Evolutionary conservation across 208 protist species (phyloP).

Genomic region (Spironucleus salmonicida): DNA sequence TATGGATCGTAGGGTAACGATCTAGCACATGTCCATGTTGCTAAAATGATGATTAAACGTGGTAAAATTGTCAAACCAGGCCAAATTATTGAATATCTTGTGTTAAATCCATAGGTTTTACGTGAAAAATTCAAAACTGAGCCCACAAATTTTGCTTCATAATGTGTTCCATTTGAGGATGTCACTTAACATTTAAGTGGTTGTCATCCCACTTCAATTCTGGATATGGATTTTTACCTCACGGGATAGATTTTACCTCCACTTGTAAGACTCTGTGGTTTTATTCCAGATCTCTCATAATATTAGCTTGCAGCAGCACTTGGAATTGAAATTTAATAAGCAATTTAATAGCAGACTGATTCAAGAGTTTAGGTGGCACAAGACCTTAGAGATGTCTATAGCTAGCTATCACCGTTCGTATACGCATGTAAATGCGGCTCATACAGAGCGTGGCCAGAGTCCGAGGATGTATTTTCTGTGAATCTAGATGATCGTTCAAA

Average conservation of each 20-base stretch:
- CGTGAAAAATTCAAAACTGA: too few relatives aligned
- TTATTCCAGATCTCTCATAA: not conserved
- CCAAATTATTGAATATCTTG: conserved; percentile 12
- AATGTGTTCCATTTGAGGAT: conserved; percentile 18
- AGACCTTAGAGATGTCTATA: too few relatives aligned
- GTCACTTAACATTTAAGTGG: not conserved
- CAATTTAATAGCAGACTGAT: too few relatives aligned
- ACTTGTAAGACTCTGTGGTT: not conserved
- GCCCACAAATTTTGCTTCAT: not conserved
- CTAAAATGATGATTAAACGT: not conserved
- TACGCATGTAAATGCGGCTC: too few relatives aligned
- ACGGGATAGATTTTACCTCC: not conserved
- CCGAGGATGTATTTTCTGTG: too few relatives aligned
- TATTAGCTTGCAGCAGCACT: not conserved
- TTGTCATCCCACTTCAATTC: not conserved
- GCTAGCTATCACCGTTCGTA: too few relatives aligned
- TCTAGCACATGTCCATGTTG: conserved; percentile 18
- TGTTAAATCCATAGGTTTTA: not conserved
- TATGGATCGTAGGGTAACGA: not conserved
- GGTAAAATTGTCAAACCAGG: conserved; percentile 2
- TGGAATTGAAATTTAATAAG: too few relatives aligned
- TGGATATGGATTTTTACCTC: conserved; percentile 11
- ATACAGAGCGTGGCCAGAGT: too few relatives aligned
- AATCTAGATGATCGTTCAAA: too few relatives aligned
- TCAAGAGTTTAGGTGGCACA: too few relatives aligned